Conservation (phyloP, 805 yeast genomes). For the Starmerella khaoyaiensis region DNA sequence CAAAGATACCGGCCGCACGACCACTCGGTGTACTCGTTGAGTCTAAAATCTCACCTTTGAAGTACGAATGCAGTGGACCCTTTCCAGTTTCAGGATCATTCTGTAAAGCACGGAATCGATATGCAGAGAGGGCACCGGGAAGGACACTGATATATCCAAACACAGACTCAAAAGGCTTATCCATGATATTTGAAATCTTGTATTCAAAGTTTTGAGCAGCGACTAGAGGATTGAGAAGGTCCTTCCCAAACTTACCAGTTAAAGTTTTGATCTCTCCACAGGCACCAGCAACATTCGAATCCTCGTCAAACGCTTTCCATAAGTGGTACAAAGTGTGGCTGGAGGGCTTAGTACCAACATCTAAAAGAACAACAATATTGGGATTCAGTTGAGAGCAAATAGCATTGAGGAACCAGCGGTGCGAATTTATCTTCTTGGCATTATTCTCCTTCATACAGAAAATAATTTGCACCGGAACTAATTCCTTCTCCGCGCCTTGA, state of each 20-base stretch:
- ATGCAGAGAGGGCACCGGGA: slow-evolving; percentile 94
- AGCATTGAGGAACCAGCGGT: slow-evolving; percentile 94
- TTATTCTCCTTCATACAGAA: slow-evolving; percentile 89
- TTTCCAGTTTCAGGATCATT: slow-evolving; percentile 73
- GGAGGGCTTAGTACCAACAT: slow-evolving; percentile 97
- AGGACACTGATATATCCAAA: slow-evolving; percentile 89
- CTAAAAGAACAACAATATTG: slow-evolving; percentile 73
- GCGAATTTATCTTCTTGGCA: slow-evolving; percentile 89
- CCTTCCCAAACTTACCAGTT: slow-evolving; percentile 79
- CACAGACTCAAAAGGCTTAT: slow-evolving; percentile 82
- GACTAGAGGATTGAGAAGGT: slow-evolving; percentile 76
- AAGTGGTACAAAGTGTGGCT: slow-evolving; percentile 75
- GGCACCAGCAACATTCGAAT: slow-evolving; percentile 96
- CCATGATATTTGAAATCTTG: slow-evolving; percentile 90
- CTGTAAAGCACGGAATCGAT: slow-evolving; percentile 72
- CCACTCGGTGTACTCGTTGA: slow-evolving; percentile 42
- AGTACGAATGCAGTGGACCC: slow-evolving; percentile 80
- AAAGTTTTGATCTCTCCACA: slow-evolving; percentile 95
- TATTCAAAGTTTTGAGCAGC: slow-evolving; percentile 96
- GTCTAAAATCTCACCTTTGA: slow-evolving; percentile 67
- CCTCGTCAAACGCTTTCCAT: slow-evolving; percentile 95
- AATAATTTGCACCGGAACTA: slow-evolving; percentile 84
- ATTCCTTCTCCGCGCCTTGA: slow-evolving; percentile 70
- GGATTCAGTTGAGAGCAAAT: slow-evolving; percentile 88
- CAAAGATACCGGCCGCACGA: slow-evolving; percentile 57